A percentile compares a stretch with the other conserved stretches of the same genome.
Conservation (phyloP, 1,284 basidiomycete species). For the Fereydounia khargensis region DNA sequence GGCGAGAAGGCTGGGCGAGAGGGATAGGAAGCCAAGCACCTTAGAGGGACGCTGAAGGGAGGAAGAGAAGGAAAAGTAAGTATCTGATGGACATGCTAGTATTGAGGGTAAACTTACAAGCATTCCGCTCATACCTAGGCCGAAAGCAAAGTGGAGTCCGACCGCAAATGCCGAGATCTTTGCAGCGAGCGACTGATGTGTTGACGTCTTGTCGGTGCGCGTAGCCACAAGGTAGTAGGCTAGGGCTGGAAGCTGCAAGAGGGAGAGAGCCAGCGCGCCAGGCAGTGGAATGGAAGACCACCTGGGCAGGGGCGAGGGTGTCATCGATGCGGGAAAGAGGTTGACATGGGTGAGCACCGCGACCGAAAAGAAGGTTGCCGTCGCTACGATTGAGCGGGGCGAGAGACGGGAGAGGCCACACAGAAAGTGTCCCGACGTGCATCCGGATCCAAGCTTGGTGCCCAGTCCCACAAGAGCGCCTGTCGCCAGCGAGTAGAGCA, state of each 20-base stretch:
- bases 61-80: conserved; percentile 14
- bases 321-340: conserved; percentile 1
- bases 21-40: conserved; percentile 40
- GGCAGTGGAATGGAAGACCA: conserved; percentile 13
- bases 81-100: conserved; percentile 1
- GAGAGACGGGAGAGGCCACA: conserved; percentile 51
- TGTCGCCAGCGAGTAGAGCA: conserved; percentile 4
- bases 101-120: no score
- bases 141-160: conserved; percentile 50
- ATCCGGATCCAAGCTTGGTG: conserved; percentile 53
- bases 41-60: conserved; percentile 30
- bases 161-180: conserved; percentile 37
- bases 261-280: conserved; percentile 11
- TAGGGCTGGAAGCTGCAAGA: conserved; percentile 41
- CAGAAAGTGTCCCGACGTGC: conserved; percentile 54
- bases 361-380: conserved; percentile 48
- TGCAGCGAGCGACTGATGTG: conserved; percentile 11
- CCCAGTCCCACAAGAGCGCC: conserved; percentile 48
- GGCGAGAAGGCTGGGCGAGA: conserved; percentile 9
- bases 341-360: conserved; percentile 43
- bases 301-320: no score
- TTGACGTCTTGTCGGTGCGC: neutral
- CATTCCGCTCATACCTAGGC: conserved; percentile 55
- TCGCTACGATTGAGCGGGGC: conserved; percentile 44
- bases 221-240: conserved; percentile 9